Percentiles rank a stretch among this genome's conserved stretches.
Evolutionary conservation across 2,329 filamentous ascomycete species (phyloP).

Genomic region (Zymoseptoria crescenta): DNA sequence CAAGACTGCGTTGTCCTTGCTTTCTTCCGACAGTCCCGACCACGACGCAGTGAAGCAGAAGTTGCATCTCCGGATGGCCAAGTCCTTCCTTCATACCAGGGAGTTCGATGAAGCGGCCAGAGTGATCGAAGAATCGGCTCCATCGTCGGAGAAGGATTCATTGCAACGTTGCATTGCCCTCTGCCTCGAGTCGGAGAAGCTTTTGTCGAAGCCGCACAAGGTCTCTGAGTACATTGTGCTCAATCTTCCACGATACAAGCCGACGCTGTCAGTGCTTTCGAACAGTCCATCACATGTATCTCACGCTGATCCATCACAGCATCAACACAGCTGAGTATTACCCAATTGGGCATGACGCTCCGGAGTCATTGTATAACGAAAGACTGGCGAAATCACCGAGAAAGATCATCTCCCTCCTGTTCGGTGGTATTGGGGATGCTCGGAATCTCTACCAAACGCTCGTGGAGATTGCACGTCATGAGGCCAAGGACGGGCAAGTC

Average conservation of each 20-base stretch:
- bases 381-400: background rate
- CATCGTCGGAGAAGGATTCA: background rate
- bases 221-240: background rate
- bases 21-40: background rate
- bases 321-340: conserved; percentile 6
- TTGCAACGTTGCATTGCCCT: background rate
- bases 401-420: conserved; percentile 6
- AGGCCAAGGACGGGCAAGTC: background rate
- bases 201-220: background rate
- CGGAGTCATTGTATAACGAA: conserved; percentile 5
- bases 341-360: conserved; percentile 9
- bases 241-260: conserved; percentile 4
- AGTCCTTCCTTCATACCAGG: background rate
- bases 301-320: background rate
- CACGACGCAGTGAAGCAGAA: conserved; percentile 9
- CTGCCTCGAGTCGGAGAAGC: background rate
- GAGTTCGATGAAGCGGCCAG: background rate
- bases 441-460: conserved; percentile 5
- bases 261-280: conserved; percentile 1
- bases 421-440: conserved; percentile 8
- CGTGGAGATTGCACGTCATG: background rate
- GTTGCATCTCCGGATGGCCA: conserved; percentile 5
- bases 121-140: background rate
- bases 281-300: background rate
- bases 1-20: conserved; percentile 6